Percentiles rank a stretch among this genome's conserved stretches.
These are phyloP conservation scores for Ustilago sp. DNA, from an alignment of 1,284 basidiomycete genomes.

Conservation along the genomic window DNA sequence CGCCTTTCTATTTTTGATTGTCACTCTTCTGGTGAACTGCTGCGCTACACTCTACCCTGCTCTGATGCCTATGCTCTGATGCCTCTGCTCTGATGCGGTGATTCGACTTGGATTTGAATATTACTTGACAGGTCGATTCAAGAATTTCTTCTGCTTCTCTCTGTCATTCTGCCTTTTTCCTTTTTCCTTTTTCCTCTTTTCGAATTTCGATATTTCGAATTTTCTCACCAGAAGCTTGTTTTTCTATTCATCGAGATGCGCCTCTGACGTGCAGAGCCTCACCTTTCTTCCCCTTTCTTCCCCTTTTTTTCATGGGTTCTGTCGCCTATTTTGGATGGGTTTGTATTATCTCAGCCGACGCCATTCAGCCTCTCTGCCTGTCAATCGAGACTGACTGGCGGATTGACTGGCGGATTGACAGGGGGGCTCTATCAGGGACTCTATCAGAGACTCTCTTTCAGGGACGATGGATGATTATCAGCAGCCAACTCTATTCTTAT, in stretches of 20 bases:
- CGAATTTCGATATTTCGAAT: no score
- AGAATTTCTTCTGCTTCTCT: not conserved
- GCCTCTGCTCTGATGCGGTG: not conserved
- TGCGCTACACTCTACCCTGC: not conserved
- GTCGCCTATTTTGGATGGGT: not conserved
- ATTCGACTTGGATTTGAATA: constrained; percentile 10
- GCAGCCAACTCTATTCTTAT: not conserved
- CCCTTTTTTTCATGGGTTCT: not conserved
- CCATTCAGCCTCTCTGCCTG: no score
- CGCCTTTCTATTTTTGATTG: not conserved
- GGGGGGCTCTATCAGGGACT: not conserved
- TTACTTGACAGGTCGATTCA: not conserved
- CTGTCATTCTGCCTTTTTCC: not conserved
- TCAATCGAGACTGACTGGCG: no score
- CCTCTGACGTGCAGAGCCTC: constrained; percentile 14
- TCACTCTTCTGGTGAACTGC: not conserved
- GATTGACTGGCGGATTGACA: not conserved
- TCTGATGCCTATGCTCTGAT: not conserved
- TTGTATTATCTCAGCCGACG: not conserved
- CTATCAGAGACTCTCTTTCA: not conserved
- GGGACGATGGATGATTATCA: not conserved
- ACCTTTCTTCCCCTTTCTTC: not conserved
- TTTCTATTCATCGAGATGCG: constrained; percentile 4
- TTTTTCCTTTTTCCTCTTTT: not conserved
- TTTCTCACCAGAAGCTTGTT: constrained; percentile 4